phyloP scores from a whole-genome alignment of 2,329 filamentous ascomycete genomes.

The Ampelomyces quisqualis region DNA sequence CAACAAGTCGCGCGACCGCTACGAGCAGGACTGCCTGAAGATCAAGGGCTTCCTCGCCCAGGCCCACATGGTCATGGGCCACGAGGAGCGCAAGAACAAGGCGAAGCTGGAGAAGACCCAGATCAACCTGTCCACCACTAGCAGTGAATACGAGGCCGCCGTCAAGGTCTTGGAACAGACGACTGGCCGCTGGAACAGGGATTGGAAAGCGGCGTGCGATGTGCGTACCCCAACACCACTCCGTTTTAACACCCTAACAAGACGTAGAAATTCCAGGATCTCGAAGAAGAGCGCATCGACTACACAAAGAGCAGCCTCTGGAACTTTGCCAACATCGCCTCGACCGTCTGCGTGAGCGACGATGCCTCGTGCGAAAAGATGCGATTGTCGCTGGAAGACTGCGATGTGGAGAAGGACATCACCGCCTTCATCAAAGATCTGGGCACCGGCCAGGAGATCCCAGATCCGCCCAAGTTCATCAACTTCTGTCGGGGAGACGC shows the following conservation, averaged over 20 bases:
- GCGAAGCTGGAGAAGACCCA: constrained; percentile 98
- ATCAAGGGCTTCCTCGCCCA: constrained; percentile 98
- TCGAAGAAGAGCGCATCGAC: constrained; percentile 94
- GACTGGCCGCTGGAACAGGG: constrained; percentile 91
- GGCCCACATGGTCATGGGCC: constrained; percentile 99
- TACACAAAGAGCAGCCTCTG: constrained; percentile 97
- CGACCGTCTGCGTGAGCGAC: constrained; percentile 96
- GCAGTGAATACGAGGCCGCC: constrained; percentile 88
- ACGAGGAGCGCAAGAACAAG: constrained; percentile 98
- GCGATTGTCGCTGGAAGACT: constrained; percentile 85
- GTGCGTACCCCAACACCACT: constrained; percentile 38
- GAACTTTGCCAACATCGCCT: constrained; percentile 96
- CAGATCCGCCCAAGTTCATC: constrained; percentile 95
- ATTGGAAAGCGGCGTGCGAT: constrained; percentile 95
- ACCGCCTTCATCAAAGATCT: constrained; percentile 79
- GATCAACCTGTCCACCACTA: constrained; percentile 87
- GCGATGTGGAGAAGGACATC: constrained; percentile 97
- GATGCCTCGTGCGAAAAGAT: constrained; percentile 94
- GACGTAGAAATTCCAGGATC: constrained; percentile 87
- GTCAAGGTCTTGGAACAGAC: constrained; percentile 95
- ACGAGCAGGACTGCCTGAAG: constrained; percentile 95
- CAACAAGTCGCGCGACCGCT: constrained; percentile 94
- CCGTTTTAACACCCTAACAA: constrained; percentile 8
- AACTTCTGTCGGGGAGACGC: constrained; percentile 93
- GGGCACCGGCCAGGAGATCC: constrained; percentile 95